A percentile compares a stretch with the other conserved stretches of the same genome.
Conservation (phyloP, 176 grass and related monocot species). For the Chrysopogon serrulatus region DNA sequence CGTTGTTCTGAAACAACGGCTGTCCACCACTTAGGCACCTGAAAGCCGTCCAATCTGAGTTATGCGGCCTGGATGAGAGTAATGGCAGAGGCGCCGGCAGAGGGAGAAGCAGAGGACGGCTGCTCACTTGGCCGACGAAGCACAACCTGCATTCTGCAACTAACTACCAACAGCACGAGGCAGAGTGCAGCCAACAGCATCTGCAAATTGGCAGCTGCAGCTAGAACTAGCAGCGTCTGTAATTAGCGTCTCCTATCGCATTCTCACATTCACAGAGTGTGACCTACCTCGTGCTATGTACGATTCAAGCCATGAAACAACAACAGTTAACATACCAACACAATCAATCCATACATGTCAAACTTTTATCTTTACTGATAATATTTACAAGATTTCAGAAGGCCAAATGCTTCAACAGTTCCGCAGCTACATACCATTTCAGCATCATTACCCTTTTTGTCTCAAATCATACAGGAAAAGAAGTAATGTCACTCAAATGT, state of each 20-base stretch:
- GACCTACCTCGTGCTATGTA: not conserved
- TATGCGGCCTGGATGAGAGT: no score
- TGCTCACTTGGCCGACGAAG: not conserved
- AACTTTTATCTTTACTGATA: not conserved
- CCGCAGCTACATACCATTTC: not conserved
- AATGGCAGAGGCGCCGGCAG: not conserved
- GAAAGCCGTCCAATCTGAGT: no score
- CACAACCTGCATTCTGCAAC: not conserved
- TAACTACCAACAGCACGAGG: not conserved
- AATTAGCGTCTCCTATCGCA: not conserved
- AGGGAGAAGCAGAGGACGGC: not conserved
- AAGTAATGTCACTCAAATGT: not conserved
- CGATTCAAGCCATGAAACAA: not conserved
- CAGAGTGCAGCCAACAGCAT: not conserved
- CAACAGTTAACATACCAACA: not conserved
- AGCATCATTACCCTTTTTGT: not conserved
- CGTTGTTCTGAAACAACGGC: not conserved
- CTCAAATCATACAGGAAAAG: not conserved
- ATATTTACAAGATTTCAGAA: not conserved
- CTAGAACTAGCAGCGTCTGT: not conserved
- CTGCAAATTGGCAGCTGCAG: not conserved
- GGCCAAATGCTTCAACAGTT: constrained; percentile 1
- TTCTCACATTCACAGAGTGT: not conserved
- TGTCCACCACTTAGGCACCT: not conserved
- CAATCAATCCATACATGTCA: not conserved